Conservation (phyloP, 2,329 filamentous ascomycete species). For the Alternaria ethzedia region DNA sequence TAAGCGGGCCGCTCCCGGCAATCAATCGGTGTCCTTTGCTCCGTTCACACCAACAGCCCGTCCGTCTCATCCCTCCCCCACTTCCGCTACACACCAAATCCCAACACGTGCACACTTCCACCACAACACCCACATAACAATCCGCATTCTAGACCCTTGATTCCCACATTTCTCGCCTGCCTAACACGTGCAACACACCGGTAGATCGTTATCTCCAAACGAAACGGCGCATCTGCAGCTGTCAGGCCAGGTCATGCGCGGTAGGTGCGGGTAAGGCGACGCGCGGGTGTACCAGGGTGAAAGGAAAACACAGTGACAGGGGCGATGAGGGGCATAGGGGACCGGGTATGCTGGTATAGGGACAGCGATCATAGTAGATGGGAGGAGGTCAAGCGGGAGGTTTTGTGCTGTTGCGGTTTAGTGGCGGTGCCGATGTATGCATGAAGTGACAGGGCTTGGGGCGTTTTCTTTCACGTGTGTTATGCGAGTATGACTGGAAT, state of each 20-base stretch:
- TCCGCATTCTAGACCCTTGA: background rate
- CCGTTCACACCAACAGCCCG: background rate
- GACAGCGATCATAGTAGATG: background rate
- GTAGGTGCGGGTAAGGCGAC: slow-evolving; percentile 15
- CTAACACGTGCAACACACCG: background rate
- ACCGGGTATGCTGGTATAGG: slow-evolving; percentile 5
- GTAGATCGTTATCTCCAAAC: background rate
- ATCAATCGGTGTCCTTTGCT: slow-evolving; percentile 3
- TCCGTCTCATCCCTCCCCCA: background rate
- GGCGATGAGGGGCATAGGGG: background rate
- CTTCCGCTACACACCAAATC: background rate
- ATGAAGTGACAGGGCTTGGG: background rate
- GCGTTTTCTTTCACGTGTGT: slow-evolving; percentile 2
- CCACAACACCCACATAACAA: background rate
- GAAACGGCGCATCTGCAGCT: background rate
- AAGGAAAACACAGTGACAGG: background rate
- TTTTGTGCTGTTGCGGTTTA: background rate
- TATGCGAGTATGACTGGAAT: slow-evolving; percentile 15
- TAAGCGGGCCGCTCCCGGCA: slow-evolving; percentile 2
- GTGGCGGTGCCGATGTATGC: background rate
- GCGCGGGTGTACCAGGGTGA: background rate
- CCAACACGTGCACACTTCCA: background rate
- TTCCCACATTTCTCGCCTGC: background rate
- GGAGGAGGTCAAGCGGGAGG: background rate
- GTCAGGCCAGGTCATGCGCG: slow-evolving; percentile 6